These are phyloP conservation scores for Linderina pennispora DNA, from an alignment of 192 early-diverging fungal species.

Conservation along the genomic window DNA sequence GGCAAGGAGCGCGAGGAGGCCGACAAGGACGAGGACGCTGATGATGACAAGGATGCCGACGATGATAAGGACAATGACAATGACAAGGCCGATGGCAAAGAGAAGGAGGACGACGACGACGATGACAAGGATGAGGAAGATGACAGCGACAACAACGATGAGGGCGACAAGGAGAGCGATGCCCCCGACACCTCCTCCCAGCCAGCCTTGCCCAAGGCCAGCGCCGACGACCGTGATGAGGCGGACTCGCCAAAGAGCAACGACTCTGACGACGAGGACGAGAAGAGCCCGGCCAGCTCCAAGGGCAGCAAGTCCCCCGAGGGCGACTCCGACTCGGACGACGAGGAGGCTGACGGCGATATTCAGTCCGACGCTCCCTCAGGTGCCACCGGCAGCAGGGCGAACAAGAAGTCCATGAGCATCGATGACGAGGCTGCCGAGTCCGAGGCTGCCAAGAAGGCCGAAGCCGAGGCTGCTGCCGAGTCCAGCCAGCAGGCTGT, in stretches of 20 bases:
- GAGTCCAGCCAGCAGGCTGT: constrained; percentile 30
- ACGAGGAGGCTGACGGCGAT: constrained; percentile 1
- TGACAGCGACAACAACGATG: constrained; percentile 1
- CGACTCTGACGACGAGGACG: constrained; percentile 2
- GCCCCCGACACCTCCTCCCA: neutral
- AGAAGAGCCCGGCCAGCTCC: too few relatives aligned
- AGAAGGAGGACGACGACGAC: constrained; percentile 3
- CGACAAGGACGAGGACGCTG: constrained; percentile 1
- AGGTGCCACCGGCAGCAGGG: constrained; percentile 3
- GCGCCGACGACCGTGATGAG: constrained; percentile 10
- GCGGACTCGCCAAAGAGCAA: constrained; percentile 1
- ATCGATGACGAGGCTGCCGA: constrained; percentile 10
- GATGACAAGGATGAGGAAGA: neutral
- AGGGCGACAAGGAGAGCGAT: constrained; percentile 1
- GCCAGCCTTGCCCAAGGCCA: constrained; percentile 4
- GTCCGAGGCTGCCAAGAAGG: constrained; percentile 18
- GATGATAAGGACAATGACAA: neutral
- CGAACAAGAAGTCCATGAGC: constrained; percentile 1
- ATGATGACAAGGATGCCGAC: constrained; percentile 4
- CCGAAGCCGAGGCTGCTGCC: constrained; percentile 25
- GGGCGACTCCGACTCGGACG: constrained; percentile 6
- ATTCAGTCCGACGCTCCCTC: neutral
- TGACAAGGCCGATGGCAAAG: constrained; percentile 3
- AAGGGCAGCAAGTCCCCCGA: constrained; percentile 1
- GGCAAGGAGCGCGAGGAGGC: constrained; percentile 1